Base-by-base conservation (phyloP, 306 rosid species). In the Vicia sativa region DNA sequence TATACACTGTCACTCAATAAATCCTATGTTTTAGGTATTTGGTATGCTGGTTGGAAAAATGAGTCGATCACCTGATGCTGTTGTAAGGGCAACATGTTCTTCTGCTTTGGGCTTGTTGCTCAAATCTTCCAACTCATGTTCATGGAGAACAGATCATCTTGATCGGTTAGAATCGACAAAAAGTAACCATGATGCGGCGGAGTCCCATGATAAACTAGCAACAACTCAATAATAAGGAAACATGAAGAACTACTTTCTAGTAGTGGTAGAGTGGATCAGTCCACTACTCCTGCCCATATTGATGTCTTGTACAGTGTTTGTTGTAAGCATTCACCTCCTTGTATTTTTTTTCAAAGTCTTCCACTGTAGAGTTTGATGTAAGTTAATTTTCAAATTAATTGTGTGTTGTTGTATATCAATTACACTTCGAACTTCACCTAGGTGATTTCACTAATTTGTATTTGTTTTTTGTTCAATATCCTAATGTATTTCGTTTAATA, bases 31-130 rank as follows among this genome's bases (percentile, higher is more conserved):
- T 62, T 65, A 93, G 98, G 91, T 93, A 23, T 90, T 93, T 54
- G 93, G 84, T 57, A 74, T 81, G 73, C 71, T 93, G 74, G 85
- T 93, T 75, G 91, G 96, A 10, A 80, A 85, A 79, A 68, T 90
- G 90, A 85, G 93, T 60, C 89, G 80, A 53, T 93, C 97, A 14
- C 74, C 87, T 6, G 98, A 88, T 79, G 85, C 85, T 49, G 76
- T 87, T 25, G 96, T 90, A 46, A 90, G 98, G 85, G 97, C 96
- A 65, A 88, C 98, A 9, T 77, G 97, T 74, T 85, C 90, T 61
- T 78, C 91, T 5, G 91, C 98, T 31, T 78, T 92, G 60, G 98
- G 96, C 65, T 77, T 90, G 91, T 75, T 93, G 50, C 75, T 90
- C 52, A 93, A 93, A 80, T 90, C 87, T 59, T 65, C 91, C 60